Conservation (phyloP, 768 basidiomycete genomes). For the Agrocybe pediades region DNA sequence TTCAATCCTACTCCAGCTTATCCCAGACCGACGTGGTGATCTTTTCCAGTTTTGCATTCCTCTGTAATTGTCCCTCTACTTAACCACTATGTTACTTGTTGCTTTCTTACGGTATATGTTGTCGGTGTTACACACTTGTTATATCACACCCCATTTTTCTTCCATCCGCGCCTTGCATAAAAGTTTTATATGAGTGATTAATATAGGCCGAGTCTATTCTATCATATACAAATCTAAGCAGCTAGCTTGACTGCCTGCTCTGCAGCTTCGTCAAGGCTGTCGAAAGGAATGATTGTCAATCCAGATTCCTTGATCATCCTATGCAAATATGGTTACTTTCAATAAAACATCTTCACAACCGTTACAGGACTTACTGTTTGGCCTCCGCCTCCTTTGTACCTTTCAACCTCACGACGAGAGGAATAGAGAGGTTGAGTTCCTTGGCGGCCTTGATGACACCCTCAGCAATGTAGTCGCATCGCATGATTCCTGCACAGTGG, state of each 20-base stretch:
- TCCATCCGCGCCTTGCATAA: conserved; percentile 7
- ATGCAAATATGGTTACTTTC: conserved; percentile 16
- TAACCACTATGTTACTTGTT: conserved; percentile 27
- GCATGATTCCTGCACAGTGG: conserved; percentile 83
- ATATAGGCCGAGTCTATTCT: conserved; percentile 14
- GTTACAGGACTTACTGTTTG: conserved; percentile 68
- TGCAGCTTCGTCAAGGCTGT: conserved; percentile 91
- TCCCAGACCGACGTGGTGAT: conserved; percentile 53
- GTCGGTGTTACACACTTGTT: conserved; percentile 30
- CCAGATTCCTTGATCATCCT: conserved; percentile 95
- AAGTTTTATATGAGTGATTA: conserved; percentile 17
- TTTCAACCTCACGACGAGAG: conserved; percentile 92
- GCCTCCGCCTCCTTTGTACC: conserved; percentile 97
- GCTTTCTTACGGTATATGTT: conserved; percentile 43
- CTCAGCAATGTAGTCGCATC: conserved; percentile 97
- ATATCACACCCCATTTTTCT: conserved; percentile 28
- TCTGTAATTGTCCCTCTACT: conserved; percentile 24
- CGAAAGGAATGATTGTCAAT: conserved; percentile 90
- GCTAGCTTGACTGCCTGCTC: conserved; percentile 77
- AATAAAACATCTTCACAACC: background rate
- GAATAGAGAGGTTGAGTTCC: conserved; percentile 83
- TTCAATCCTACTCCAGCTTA: conserved; percentile 43
- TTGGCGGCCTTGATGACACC: conserved; percentile 98
- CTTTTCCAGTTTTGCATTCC: conserved; percentile 11
- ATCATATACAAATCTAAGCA: conserved; percentile 33